A percentile compares a stretch with the other conserved stretches of the same genome.
Conservation (phyloP, 2,329 filamentous ascomycete species). For the Clonostachys byssicola region DNA sequence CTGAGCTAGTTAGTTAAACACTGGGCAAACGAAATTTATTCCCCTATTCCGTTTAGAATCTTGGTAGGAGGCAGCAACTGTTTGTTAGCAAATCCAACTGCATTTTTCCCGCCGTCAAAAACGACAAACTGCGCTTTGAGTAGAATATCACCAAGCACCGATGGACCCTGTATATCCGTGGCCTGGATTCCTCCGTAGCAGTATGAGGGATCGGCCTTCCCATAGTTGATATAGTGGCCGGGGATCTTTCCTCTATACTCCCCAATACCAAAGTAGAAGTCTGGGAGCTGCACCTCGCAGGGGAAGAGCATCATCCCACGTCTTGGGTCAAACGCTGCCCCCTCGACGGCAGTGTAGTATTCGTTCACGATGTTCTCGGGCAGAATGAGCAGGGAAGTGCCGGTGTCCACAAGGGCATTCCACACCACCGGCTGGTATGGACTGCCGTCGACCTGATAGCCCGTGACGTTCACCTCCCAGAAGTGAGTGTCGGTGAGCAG, state of each 20-base stretch:
- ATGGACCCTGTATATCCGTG: constrained; percentile 25
- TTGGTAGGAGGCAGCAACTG: constrained; percentile 4
- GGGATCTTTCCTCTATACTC: constrained; percentile 25
- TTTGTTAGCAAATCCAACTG: constrained; percentile 34
- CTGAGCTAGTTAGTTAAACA: too few species aligned
- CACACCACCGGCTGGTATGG: constrained; percentile 21
- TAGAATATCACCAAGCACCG: constrained; percentile 33
- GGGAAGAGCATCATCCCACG: constrained; percentile 55
- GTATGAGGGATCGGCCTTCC: constrained; percentile 10
- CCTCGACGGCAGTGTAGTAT: constrained; percentile 56
- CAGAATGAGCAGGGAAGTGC: constrained; percentile 62
- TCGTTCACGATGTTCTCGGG: constrained; percentile 44
- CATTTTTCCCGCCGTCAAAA: constrained; percentile 23
- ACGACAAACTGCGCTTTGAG: constrained; percentile 40
- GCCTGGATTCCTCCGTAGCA: constrained; percentile 33
- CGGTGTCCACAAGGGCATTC: constrained; percentile 64
- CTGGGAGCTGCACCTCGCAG: constrained; percentile 46
- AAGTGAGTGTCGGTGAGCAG: constrained; percentile 50
- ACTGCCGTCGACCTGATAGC: constrained; percentile 38
- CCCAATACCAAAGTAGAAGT: constrained; percentile 28
- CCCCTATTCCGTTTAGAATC: too few species aligned
- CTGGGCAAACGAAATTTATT: too few species aligned
- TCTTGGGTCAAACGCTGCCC: constrained; percentile 36
- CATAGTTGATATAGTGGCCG: constrained; percentile 31
- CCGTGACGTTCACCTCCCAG: constrained; percentile 57